These are phyloP conservation scores for Calonectria leucothoes DNA, from an alignment of 2,329 filamentous ascomycete genomes.

Conservation along the genomic window DNA sequence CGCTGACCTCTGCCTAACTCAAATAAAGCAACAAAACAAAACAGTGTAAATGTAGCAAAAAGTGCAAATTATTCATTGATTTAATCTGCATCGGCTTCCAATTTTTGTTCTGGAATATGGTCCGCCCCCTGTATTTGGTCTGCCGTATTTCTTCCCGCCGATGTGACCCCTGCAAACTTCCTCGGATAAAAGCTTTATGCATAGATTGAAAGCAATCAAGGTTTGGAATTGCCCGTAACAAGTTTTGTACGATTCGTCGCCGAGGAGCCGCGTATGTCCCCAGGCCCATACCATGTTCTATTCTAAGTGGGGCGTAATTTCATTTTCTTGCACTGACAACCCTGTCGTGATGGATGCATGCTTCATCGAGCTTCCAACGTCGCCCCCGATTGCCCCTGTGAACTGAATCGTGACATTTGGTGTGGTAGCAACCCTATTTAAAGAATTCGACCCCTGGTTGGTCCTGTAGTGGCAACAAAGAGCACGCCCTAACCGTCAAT, in stretches of 20 bases:
- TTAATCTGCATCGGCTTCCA: background rate
- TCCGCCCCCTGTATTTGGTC: background rate
- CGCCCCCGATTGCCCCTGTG: background rate
- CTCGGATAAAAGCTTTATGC: background rate
- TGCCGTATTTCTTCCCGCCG: background rate
- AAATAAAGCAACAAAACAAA: background rate
- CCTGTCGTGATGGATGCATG: background rate
- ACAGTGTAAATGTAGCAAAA: background rate
- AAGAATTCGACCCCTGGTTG: too few relatives aligned
- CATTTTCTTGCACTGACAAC: background rate
- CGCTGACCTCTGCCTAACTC: background rate
- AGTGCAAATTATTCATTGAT: too few relatives aligned
- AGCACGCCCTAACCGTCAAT: background rate
- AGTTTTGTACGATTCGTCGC: background rate
- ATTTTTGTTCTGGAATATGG: background rate
- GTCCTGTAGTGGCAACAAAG: too few relatives aligned
- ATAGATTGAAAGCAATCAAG: background rate
- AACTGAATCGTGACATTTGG: background rate
- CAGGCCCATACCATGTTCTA: background rate
- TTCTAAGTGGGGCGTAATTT: background rate
- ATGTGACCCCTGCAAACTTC: background rate
- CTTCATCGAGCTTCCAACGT: background rate
- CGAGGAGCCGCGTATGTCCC: background rate
- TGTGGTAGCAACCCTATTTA: too few relatives aligned
- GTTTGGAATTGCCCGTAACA: background rate